phyloP scores from a whole-genome alignment of 805 yeast genomes.

The Starmera caribaea region DNA sequence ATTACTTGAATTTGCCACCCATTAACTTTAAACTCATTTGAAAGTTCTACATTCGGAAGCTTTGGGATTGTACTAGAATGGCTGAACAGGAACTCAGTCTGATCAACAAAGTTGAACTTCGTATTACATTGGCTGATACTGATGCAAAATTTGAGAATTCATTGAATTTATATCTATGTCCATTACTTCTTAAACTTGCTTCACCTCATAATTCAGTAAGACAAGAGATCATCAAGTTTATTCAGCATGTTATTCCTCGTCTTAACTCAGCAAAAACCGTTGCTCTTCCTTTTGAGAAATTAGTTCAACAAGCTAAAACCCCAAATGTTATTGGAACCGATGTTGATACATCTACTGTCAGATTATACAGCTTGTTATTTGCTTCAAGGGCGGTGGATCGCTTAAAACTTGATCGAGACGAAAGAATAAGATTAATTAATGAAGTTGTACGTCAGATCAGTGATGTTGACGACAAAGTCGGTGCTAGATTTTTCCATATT shows the following conservation, averaged over 20 bases:
- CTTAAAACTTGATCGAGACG: slow-evolving; percentile 23
- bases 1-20: too few relatives aligned
- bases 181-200: slow-evolving; percentile 67
- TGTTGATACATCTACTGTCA: slow-evolving; percentile 39
- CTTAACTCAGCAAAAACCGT: slow-evolving; percentile 44
- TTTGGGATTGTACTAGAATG: slow-evolving; percentile 5
- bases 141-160: slow-evolving; percentile 54
- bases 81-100: slow-evolving; percentile 43
- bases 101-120: slow-evolving; percentile 70
- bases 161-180: slow-evolving; percentile 57
- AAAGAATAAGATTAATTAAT: slow-evolving; percentile 34
- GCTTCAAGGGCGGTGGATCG: slow-evolving; percentile 61
- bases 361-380: slow-evolving; percentile 54
- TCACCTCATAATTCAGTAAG: slow-evolving; percentile 63
- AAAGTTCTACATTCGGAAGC: not conserved
- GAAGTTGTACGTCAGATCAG: slow-evolving; percentile 37
- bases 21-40: too few relatives aligned
- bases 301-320: slow-evolving; percentile 51
- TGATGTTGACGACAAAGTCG: slow-evolving; percentile 21
- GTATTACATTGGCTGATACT: slow-evolving; percentile 66
- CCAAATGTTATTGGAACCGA: slow-evolving; percentile 34
- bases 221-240: slow-evolving; percentile 52
- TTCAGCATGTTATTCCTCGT: slow-evolving; percentile 61
- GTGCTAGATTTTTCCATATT: slow-evolving; percentile 54
- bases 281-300: slow-evolving; percentile 53